Conservation (phyloP, 495 filamentous ascomycete genomes). For the Talaromyces trachyspermus region DNA sequence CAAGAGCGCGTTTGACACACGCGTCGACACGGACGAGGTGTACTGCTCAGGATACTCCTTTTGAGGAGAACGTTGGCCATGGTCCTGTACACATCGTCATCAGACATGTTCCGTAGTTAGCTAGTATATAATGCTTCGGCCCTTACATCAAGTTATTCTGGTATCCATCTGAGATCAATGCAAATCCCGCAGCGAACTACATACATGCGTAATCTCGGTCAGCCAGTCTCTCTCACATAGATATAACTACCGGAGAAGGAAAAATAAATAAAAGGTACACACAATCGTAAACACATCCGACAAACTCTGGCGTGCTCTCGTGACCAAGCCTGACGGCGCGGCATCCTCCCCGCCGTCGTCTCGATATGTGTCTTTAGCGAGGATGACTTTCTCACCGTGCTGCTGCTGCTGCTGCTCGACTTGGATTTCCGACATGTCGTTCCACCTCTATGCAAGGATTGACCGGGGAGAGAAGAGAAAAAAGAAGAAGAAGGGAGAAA, state of each 20-base stretch:
- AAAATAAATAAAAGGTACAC: constrained; percentile 6
- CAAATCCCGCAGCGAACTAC: constrained; percentile 41
- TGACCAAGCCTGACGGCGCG: not conserved
- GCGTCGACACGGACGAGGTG: constrained; percentile 36
- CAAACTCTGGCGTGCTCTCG: constrained; percentile 27
- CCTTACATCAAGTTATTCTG: constrained; percentile 44
- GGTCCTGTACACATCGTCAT: constrained; percentile 17
- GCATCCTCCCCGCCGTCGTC: not conserved
- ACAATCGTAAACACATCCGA: constrained; percentile 43
- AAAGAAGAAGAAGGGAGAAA: too few species aligned
- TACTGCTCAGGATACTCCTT: constrained; percentile 40
- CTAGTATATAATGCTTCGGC: not conserved
- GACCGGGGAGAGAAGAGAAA: too few species aligned
- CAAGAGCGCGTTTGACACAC: constrained; percentile 46
- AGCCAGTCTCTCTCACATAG: too few species aligned
- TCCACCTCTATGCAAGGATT: too few species aligned
- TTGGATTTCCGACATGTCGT: too few species aligned
- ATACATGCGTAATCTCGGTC: not conserved
- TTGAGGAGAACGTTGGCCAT: constrained; percentile 45
- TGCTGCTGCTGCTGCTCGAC: too few species aligned
- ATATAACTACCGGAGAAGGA: not conserved
- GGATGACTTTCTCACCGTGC: not conserved
- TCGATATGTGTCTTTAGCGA: not conserved
- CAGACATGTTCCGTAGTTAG: too few species aligned
- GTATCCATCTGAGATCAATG: constrained; percentile 47